These are phyloP conservation scores for Babesia ovata DNA, from an alignment of 169 alveolate species.

Conservation along the genomic window DNA sequence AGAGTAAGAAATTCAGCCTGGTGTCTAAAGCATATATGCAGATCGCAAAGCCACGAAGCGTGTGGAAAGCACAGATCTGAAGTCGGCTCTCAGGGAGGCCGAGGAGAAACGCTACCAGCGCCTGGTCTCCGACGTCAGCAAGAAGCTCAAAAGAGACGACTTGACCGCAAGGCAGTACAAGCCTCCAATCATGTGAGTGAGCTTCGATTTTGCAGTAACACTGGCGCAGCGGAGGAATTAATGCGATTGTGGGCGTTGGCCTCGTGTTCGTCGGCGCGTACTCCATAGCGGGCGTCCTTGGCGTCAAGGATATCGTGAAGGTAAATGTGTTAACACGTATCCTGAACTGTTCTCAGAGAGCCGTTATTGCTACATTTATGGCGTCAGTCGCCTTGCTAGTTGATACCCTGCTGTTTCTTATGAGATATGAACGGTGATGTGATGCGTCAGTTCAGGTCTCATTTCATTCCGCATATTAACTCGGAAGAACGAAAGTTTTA, in stretches of 20 bases:
- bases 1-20: slow-evolving; percentile 11
- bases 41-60: slow-evolving; percentile 39
- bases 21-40: background rate
- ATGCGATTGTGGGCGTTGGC: slow-evolving; percentile 59
- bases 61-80: slow-evolving; percentile 18
- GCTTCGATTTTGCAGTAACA: too few relatives aligned
- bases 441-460: slow-evolving; percentile 71
- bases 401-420: slow-evolving; percentile 50
- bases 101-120: slow-evolving; percentile 61
- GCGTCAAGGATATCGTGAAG: slow-evolving; percentile 43
- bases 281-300: slow-evolving; percentile 60
- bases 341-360: slow-evolving; percentile 12
- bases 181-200: slow-evolving; percentile 63
- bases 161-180: slow-evolving; percentile 9
- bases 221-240: slow-evolving; percentile 47
- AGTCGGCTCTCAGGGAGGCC: slow-evolving; percentile 44
- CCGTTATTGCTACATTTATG: slow-evolving; percentile 26
- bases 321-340: background rate
- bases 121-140: slow-evolving; percentile 34
- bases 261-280: slow-evolving; percentile 63
- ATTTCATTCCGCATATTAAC: slow-evolving; percentile 42
- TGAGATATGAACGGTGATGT: slow-evolving; percentile 24
- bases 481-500: slow-evolving; percentile 65
- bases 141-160: slow-evolving; percentile 2
- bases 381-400: slow-evolving; percentile 56